Evolutionary conservation across 257 asterid genomes (phyloP), one percentile per base, ranked within the genome.

Genomic region (Primulina eburnea): DNA sequence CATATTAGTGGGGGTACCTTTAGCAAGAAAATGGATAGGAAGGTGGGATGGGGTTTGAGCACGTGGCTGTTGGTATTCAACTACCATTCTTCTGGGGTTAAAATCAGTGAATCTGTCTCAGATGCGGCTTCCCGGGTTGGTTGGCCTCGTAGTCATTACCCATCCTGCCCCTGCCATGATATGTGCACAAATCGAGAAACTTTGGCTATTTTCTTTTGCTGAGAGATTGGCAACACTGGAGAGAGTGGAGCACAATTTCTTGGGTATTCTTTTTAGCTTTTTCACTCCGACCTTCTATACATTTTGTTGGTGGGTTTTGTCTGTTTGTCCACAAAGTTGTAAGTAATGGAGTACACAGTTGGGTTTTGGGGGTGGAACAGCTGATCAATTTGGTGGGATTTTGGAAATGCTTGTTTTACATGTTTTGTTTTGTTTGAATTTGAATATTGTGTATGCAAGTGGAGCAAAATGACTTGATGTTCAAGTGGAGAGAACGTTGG

Each of bases 401-500:
- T 50, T 17, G 20, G 8, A 50, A 5, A 50, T 50, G 57, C 21
- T 50, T 50, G 21, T 16, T 50, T 17, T 7, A 24, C 5, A 20
- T 64, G 5, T 57, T 7, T 10, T 14, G 64, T 21, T 24, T 24
- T 29, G 57, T 52, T 70, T 50, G 58, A 60, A 73, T 64, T 62
- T 69, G 70, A 69, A 69, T 69, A 8, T 5, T 68, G 40, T 24
- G 21, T 53, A 8, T 68, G 76, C 56, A 63, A 67, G 67, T 69
- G 64, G 32, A 5, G 40, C 26, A 34, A 52, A 60, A 6, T 30
- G 55, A 4, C 37, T 55, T 68, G 62, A 65, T 35, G 55, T 65
- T 61, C 57, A 62, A 69, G 60, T 24, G 63, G 75, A 71, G 21
- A 68, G 83, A 65, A 62, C 72, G 47, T 68, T 64, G 78, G 67